Base-by-base conservation (phyloP, 23 red algal species). In the Gracilaria caudata region DNA sequence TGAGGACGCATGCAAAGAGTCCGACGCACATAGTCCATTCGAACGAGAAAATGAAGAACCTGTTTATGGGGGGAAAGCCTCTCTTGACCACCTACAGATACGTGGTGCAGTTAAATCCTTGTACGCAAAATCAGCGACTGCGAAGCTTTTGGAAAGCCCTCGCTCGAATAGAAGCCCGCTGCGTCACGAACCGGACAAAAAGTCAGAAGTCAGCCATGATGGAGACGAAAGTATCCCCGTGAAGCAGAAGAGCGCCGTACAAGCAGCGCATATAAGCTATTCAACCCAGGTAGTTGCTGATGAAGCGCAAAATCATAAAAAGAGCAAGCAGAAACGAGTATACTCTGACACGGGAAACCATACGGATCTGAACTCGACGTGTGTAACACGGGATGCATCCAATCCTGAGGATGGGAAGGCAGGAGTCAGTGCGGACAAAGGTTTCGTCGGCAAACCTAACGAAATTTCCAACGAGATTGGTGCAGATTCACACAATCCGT, bases 31-130 rank as follows among this genome's bases (percentile, higher is more conserved):
- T 11, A 66, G 61, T 66, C 70, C 70, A 29, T 75, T 75, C 25
- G 70, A 75, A 40, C 70, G 39, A 49, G 70, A 75, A 75, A 46
- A 75, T 29, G 70, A 47, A 75, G 70, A 75, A 49, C 70, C 70
- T 26, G 70, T 46, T 1, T 49, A 49, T 19, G 33, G 13, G 40
- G 37, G 9, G 33, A 39, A 75, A 75, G 13, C 30, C 9, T 36
- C 61, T 7, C 0, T 66, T 29, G 30, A 25, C 29, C 61, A 66
- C 0, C 36, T 66, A 17, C 61, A 66, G 19, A 4, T 35, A 66
- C 7, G 61, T 35, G 61, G 36, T 66, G 61, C 17, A 66, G 26
- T 14, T 17, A 30, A 36, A 19, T 36, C 30, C 5, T 37, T 17
- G 29, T 11, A 6, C 21, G 21, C 61, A 66, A 66, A 66, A 10